Conservation (phyloP, 2,329 filamentous ascomycete genomes). For the Amesomyces nigricolor region DNA sequence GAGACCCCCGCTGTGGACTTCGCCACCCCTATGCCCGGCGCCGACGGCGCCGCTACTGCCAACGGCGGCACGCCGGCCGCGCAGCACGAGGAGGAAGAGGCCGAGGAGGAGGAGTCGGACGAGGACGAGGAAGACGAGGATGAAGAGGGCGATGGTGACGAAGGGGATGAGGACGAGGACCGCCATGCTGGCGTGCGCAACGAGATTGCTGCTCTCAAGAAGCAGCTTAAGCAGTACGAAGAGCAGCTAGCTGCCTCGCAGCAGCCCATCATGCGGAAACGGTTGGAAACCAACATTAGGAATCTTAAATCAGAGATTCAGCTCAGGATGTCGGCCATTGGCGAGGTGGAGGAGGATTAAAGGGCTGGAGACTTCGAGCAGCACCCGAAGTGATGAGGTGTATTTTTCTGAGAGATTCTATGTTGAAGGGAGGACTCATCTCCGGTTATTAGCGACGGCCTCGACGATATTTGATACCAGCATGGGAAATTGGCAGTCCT, state of each 20-base stretch:
- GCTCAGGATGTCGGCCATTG: slow-evolving; percentile 34
- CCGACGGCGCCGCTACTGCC: slow-evolving; percentile 39
- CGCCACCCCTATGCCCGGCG: slow-evolving; percentile 29
- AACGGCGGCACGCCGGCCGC: slow-evolving; percentile 36
- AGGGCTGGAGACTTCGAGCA: background rate
- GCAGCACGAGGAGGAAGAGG: slow-evolving; percentile 41
- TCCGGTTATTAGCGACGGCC: no score
- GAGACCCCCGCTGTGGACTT: slow-evolving; percentile 47
- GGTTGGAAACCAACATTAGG: slow-evolving; percentile 46
- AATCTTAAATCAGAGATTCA: slow-evolving; percentile 38
- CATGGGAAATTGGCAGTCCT: background rate
- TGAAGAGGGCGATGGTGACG: slow-evolving; percentile 43
- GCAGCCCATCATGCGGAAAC: slow-evolving; percentile 45
- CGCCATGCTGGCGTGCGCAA: slow-evolving; percentile 50
- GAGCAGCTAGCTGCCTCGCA: slow-evolving; percentile 39
- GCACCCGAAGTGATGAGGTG: background rate
- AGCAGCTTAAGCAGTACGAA: slow-evolving; percentile 42
- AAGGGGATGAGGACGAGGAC: slow-evolving; percentile 51
- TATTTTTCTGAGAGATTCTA: background rate
- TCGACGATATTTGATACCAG: no score
- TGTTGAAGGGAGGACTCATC: no score
- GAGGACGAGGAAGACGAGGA: slow-evolving; percentile 38
- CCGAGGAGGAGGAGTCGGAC: slow-evolving; percentile 40
- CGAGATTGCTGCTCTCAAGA: slow-evolving; percentile 49
- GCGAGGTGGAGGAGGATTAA: slow-evolving; percentile 32